These are phyloP conservation scores for Phialophora tarda DNA, from an alignment of 2,329 filamentous ascomycete species.

Conservation along the genomic window DNA sequence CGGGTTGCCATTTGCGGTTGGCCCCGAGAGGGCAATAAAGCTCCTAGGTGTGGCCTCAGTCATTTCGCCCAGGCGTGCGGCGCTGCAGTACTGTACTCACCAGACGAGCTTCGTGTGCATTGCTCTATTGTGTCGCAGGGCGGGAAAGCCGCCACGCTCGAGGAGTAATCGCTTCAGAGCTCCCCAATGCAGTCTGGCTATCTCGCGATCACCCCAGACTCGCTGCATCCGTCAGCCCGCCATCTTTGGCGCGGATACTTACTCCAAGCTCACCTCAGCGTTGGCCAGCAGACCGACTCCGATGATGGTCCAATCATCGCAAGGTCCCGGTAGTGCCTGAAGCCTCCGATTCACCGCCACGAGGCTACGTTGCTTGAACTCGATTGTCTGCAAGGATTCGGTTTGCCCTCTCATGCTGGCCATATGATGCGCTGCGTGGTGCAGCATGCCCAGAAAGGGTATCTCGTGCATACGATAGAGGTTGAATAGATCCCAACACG, in stretches of 20 bases:
- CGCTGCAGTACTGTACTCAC: constrained; percentile 17
- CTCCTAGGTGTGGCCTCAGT: constrained; percentile 15
- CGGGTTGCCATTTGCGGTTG: constrained; percentile 21
- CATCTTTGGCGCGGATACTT: neutral
- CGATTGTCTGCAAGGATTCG: constrained; percentile 22
- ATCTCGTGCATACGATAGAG: constrained; percentile 28
- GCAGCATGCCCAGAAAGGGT: constrained; percentile 30
- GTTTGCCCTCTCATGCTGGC: constrained; percentile 19
- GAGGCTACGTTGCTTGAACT: constrained; percentile 21
- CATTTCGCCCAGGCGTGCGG: neutral
- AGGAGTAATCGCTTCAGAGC: constrained; percentile 27
- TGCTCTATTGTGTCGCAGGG: constrained; percentile 10
- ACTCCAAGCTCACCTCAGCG: constrained; percentile 20
- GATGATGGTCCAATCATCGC: constrained; percentile 24
- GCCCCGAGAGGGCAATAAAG: constrained; percentile 29
- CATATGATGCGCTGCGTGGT: constrained; percentile 28
- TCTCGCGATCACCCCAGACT: constrained; percentile 24
- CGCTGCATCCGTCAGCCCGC: constrained; percentile 13
- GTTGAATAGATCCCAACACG: constrained; percentile 31
- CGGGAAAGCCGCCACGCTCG: constrained; percentile 25
- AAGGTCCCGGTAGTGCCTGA: constrained; percentile 14
- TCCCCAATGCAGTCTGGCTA: constrained; percentile 26
- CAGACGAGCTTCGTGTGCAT: constrained; percentile 29
- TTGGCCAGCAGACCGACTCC: constrained; percentile 28
- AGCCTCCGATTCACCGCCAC: constrained; percentile 23